phyloP scores from a whole-genome alignment of 805 yeast species.

The Martiniozyma abietophila region DNA sequence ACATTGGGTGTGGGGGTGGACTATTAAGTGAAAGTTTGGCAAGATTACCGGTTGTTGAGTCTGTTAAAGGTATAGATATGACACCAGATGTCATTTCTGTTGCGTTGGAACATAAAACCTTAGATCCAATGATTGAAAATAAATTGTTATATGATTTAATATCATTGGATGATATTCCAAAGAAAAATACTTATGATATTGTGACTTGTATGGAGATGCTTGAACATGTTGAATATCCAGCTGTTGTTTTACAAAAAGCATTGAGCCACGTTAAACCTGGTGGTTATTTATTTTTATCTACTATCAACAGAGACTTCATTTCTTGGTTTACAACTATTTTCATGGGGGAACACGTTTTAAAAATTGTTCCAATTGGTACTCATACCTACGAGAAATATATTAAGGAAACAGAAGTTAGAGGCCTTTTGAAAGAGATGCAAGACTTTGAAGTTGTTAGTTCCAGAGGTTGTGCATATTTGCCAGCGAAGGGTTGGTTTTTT shows the following conservation, averaged over 20 bases:
- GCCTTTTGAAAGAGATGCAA: slow-evolving; percentile 44
- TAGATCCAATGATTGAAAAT: slow-evolving; percentile 53
- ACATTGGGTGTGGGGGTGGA: slow-evolving; percentile 99
- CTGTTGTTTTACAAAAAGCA: slow-evolving; percentile 61
- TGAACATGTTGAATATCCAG: slow-evolving; percentile 88
- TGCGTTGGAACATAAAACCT: slow-evolving; percentile 56
- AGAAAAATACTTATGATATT: slow-evolving; percentile 49
- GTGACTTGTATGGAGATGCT: slow-evolving; percentile 90
- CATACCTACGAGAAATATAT: slow-evolving; percentile 84
- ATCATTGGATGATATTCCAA: slow-evolving; percentile 50
- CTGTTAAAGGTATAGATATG: slow-evolving; percentile 78
- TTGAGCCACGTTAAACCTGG: slow-evolving; percentile 62
- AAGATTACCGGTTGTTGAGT: slow-evolving; percentile 49
- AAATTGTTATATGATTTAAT: slow-evolving; percentile 47
- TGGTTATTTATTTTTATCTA: slow-evolving; percentile 80
- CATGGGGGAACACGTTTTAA: slow-evolving; percentile 72
- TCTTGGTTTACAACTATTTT: slow-evolving; percentile 91
- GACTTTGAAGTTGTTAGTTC: slow-evolving; percentile 52
- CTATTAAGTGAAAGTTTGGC: slow-evolving; percentile 82
- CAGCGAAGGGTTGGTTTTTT: slow-evolving; percentile 77
- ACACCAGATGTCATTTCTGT: slow-evolving; percentile 75
- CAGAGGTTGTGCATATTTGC: slow-evolving; percentile 77
- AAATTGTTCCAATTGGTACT: slow-evolving; percentile 86
- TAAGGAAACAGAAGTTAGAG: slow-evolving; percentile 58
- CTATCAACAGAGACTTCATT: slow-evolving; percentile 80